phyloP scores from a whole-genome alignment of 805 yeast species.

The Saccharomyces kudriavzevii region DNA sequence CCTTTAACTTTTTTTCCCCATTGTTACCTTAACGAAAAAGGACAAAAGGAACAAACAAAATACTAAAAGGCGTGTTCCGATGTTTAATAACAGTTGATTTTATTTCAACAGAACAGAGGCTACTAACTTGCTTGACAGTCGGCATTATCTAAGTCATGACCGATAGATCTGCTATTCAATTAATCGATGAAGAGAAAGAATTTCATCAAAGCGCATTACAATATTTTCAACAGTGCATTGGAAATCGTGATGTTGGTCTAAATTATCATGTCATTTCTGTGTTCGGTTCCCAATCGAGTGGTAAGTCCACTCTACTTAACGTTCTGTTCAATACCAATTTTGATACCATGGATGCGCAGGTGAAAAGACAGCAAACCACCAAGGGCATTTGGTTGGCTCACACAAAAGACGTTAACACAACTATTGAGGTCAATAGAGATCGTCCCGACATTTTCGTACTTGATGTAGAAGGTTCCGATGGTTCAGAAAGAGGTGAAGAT shows the following conservation, averaged over 20 bases:
- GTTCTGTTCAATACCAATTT: conserved; percentile 77
- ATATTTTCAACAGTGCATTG: conserved; percentile 18
- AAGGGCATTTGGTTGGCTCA: conserved; percentile 74
- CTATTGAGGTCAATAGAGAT: conserved; percentile 8
- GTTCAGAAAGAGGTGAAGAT: conserved; percentile 95
- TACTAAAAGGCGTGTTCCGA: not conserved
- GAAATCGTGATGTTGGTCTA: conserved; percentile 42
- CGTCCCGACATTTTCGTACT: conserved; percentile 56
- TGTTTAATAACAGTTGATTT: not conserved
- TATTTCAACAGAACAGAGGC: not conserved
- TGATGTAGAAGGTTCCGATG: conserved; percentile 99
- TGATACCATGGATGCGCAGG: conserved; percentile 83
- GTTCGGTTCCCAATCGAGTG: conserved; percentile 95
- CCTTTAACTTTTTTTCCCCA: not conserved
- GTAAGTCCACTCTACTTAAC: conserved; percentile 88
- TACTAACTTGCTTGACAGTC: not conserved
- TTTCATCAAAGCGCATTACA: conserved; percentile 31
- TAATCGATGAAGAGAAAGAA: conserved; percentile 44
- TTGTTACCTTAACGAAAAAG: not conserved
- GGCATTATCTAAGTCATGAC: not conserved
- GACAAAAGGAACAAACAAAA: not conserved
- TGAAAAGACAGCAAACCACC: conserved; percentile 79
- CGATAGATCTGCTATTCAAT: conserved; percentile 35
- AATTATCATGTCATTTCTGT: conserved; percentile 88
- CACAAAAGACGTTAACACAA: conserved; percentile 35